Conservation (phyloP, 2,329 filamentous ascomycete genomes). For the Periconia sp. region DNA sequence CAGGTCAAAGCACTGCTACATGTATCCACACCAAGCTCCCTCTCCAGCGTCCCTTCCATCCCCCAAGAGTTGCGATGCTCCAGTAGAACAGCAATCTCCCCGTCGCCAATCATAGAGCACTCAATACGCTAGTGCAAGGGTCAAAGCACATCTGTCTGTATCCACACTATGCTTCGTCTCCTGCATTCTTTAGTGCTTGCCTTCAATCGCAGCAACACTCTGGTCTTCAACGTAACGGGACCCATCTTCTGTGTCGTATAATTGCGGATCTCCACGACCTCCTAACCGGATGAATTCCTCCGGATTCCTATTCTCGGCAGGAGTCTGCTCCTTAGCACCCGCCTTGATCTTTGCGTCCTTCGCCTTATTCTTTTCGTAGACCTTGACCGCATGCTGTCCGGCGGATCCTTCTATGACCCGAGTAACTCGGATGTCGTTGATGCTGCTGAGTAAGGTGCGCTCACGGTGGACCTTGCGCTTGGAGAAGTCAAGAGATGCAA, state of each 20-base stretch:
- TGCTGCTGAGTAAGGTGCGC: conserved; percentile 80
- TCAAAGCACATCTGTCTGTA: conserved; percentile 13
- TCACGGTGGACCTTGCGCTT: conserved; percentile 81
- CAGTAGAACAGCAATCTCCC: no score
- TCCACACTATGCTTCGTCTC: conserved; percentile 11
- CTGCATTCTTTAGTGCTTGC: conserved; percentile 1
- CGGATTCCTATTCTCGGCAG: conserved; percentile 70
- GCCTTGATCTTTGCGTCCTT: conserved; percentile 24
- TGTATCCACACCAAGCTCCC: no score
- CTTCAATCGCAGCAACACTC: conserved; percentile 12
- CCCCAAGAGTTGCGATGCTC: no score
- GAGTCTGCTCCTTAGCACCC: conserved; percentile 63
- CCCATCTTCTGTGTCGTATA: conserved; percentile 70
- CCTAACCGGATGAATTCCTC: conserved; percentile 84
- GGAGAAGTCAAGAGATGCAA: conserved; percentile 81
- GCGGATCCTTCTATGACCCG: conserved; percentile 63
- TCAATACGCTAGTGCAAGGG: conserved; percentile 21
- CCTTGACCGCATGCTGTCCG: conserved; percentile 53
- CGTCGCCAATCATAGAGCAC: conserved; percentile 21
- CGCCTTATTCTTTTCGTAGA: conserved; percentile 46
- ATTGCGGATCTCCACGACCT: conserved; percentile 79
- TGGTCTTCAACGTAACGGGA: conserved; percentile 44
- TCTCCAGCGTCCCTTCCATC: conserved; percentile 1
- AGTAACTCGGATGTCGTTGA: conserved; percentile 75
- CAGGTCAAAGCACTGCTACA: conserved; percentile 16